Evolutionary conservation across 2,329 filamentous ascomycete species (phyloP).

Genomic region (Xylaria sp.): DNA sequence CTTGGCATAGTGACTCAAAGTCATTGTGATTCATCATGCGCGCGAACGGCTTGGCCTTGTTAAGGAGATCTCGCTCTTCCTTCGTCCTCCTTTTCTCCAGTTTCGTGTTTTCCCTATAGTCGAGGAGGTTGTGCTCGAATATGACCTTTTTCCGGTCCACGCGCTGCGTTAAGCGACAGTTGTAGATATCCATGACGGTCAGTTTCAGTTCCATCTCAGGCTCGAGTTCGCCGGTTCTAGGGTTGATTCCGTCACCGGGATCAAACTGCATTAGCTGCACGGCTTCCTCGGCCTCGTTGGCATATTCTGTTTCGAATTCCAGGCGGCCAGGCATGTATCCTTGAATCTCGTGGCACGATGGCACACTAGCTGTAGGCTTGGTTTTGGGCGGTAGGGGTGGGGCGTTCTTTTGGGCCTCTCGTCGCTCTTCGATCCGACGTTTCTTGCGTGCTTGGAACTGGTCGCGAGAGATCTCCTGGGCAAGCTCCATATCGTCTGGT

Average conservation of each 20-base stretch:
- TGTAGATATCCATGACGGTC: conserved; percentile 98
- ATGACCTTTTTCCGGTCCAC: conserved; percentile 96
- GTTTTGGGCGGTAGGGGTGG: conserved; percentile 86
- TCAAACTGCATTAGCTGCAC: conserved; percentile 99
- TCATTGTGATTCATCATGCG: conserved; percentile 95
- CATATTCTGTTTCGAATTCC: conserved; percentile 97
- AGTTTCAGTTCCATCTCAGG: conserved; percentile 97
- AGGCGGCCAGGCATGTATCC: conserved; percentile 98
- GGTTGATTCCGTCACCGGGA: conserved; percentile 90
- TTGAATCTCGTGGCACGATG: conserved; percentile 95
- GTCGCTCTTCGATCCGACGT: conserved; percentile 86
- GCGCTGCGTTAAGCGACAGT: conserved; percentile 84
- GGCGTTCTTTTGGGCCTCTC: conserved; percentile 84
- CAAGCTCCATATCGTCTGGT: conserved; percentile 77
- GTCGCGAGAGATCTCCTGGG: conserved; percentile 82
- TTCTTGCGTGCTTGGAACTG: conserved; percentile 95
- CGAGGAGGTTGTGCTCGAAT: conserved; percentile 91
- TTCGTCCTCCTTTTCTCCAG: conserved; percentile 94
- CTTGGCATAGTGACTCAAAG: conserved; percentile 84
- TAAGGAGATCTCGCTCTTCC: conserved; percentile 88
- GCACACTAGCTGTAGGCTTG: conserved; percentile 93
- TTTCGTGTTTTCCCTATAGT: conserved; percentile 90
- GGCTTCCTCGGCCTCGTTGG: conserved; percentile 96
- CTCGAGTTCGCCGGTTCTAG: conserved; percentile 80
- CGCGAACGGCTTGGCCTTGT: conserved; percentile 94